Percentiles rank a stretch among this genome's conserved stretches.
These are phyloP conservation scores for Ochetophila trinervis DNA, from an alignment of 306 rosid species.

Conservation along the genomic window DNA sequence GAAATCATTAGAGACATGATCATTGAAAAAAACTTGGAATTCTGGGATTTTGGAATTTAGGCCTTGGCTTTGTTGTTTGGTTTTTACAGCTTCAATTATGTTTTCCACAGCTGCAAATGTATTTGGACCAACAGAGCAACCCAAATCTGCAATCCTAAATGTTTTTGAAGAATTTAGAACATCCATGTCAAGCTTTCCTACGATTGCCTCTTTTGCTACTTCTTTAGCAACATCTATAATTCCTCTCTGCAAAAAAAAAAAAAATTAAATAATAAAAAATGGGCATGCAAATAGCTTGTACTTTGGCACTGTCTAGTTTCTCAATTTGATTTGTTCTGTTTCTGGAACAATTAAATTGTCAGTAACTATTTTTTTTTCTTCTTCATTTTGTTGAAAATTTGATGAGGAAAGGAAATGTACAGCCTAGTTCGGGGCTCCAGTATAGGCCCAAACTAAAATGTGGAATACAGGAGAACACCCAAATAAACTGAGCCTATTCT, in stretches of 20 bases:
- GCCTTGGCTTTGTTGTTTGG: constrained; percentile 7
- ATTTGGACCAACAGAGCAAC: constrained; percentile 41
- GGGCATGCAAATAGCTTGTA: neutral
- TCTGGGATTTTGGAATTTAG: constrained; percentile 2
- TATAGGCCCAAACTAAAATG: too few species aligned
- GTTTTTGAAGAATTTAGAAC: constrained; percentile 8
- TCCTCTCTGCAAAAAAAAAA: too few species aligned
- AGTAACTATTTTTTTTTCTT: too few species aligned
- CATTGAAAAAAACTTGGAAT: constrained; percentile 36
- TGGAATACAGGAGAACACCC: too few species aligned
- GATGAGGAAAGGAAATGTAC: too few species aligned
- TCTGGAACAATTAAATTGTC: too few species aligned
- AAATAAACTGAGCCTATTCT: too few species aligned
- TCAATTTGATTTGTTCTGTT: too few species aligned
- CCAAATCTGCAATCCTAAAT: constrained; percentile 37
- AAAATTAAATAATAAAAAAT: too few species aligned
- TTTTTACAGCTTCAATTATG: constrained; percentile 26
- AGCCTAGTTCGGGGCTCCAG: too few species aligned
- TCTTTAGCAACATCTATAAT: constrained; percentile 3
- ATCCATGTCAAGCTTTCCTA: constrained; percentile 19
- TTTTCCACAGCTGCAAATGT: constrained; percentile 28
- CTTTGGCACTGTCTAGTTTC: too few species aligned
- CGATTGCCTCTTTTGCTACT: constrained; percentile 18
- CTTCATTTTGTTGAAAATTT: too few species aligned
- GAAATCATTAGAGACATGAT: constrained; percentile 39